These are phyloP conservation scores for Glutinoglossum americanum DNA, from an alignment of 495 filamentous ascomycete species.

Conservation along the genomic window DNA sequence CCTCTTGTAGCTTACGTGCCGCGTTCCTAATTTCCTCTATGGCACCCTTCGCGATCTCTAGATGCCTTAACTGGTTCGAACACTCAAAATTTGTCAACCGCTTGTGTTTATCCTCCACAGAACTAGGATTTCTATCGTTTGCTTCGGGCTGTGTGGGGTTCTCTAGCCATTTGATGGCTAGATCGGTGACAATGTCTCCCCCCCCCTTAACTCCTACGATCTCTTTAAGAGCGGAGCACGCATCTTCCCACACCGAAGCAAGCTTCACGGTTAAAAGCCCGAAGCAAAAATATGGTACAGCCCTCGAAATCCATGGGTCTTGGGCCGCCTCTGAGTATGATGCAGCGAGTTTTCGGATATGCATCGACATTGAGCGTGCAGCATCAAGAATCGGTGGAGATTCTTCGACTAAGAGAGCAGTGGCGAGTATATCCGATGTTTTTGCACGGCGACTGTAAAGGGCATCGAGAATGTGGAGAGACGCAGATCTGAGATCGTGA, in stretches of 20 bases:
- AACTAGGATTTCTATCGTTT: not conserved
- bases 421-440: constrained; percentile 21
- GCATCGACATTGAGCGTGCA: constrained; percentile 53
- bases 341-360: constrained; percentile 53
- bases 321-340: constrained; percentile 29
- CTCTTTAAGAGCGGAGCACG: constrained; percentile 46
- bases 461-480: constrained; percentile 40
- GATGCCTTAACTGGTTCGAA: constrained; percentile 41
- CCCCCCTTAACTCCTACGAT: constrained; percentile 48
- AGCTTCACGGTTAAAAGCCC: constrained; percentile 71
- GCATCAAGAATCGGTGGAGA: constrained; percentile 57
- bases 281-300: constrained; percentile 69
- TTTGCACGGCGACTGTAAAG: constrained; percentile 19
- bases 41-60: constrained; percentile 21
- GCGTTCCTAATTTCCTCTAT: constrained; percentile 20
- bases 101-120: not conserved
- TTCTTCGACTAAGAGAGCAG: constrained; percentile 49
- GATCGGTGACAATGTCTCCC: constrained; percentile 46
- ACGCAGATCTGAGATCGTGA: constrained; percentile 44
- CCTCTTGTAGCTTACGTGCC: constrained; percentile 24
- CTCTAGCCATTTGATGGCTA: constrained; percentile 66
- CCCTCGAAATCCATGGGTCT: constrained; percentile 40
- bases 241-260: constrained; percentile 68
- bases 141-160: constrained; percentile 27
- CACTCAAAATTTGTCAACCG: constrained; percentile 55